A percentile compares a stretch with the other conserved stretches of the same genome.
Conservation (phyloP, 1,284 basidiomycete genomes). For the Rhodotorula glutinis region DNA sequence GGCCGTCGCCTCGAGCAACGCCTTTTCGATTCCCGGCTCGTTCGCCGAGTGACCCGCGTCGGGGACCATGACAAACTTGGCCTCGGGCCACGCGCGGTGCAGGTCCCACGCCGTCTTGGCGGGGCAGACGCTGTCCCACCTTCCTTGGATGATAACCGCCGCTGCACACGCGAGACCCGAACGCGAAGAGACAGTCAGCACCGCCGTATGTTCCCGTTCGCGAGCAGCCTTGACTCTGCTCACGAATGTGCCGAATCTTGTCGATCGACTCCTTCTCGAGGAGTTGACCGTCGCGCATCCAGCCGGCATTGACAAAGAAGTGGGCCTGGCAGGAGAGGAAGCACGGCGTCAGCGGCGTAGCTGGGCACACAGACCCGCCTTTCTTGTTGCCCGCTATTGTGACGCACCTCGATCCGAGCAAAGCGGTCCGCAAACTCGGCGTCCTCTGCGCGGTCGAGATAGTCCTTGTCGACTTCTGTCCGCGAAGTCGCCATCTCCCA, state of each 20-base stretch:
- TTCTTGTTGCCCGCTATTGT: too few species aligned
- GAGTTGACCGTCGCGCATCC: conserved; percentile 81
- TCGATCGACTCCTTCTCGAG: conserved; percentile 78
- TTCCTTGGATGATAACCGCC: not conserved
- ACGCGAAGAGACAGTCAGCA: conserved; percentile 50
- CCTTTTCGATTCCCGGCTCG: conserved; percentile 68
- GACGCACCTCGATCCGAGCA: conserved; percentile 31
- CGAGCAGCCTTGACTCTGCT: too few species aligned
- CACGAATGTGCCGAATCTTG: conserved; percentile 63
- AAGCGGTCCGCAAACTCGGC: conserved; percentile 64
- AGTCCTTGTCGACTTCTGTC: conserved; percentile 65
- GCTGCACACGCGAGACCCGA: not conserved
- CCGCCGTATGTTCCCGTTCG: conserved; percentile 75
- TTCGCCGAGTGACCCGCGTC: conserved; percentile 87
- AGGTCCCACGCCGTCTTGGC: conserved; percentile 55
- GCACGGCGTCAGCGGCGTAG: not conserved
- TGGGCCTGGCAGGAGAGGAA: conserved; percentile 64
- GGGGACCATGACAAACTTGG: conserved; percentile 60
- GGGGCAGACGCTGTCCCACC: conserved; percentile 52
- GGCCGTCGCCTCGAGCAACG: conserved; percentile 64
- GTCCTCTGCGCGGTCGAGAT: conserved; percentile 65
- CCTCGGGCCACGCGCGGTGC: conserved; percentile 79
- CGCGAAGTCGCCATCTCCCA: conserved; percentile 88
- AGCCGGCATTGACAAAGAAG: conserved; percentile 74
- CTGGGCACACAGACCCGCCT: too few species aligned